Percentiles rank a stretch among this genome's conserved stretches.
Evolutionary conservation across 1,284 basidiomycete genomes (phyloP).

Genomic region (Malassezia obtusa): DNA sequence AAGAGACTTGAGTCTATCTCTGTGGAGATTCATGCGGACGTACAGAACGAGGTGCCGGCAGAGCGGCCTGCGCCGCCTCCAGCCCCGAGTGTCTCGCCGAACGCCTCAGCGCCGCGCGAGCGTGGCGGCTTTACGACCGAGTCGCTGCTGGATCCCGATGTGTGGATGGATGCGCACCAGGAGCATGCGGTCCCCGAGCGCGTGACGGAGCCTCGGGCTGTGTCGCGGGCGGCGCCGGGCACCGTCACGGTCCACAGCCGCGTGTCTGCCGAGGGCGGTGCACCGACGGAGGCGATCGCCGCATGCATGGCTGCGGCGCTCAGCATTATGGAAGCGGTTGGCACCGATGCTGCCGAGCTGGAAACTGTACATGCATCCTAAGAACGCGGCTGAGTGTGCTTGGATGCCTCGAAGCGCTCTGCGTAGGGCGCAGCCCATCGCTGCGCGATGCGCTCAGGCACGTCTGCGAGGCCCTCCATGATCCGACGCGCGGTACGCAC

Average conservation of each 20-base stretch:
- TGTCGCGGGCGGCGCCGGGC: too few relatives aligned
- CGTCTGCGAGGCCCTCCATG: conserved; percentile 26
- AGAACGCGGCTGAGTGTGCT: background rate
- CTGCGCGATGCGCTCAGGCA: conserved; percentile 11
- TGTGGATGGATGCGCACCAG: background rate
- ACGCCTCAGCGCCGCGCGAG: background rate
- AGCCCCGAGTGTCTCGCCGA: too few relatives aligned
- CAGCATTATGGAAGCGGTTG: background rate
- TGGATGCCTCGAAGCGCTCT: background rate
- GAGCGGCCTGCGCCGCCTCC: background rate
- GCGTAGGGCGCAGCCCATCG: background rate
- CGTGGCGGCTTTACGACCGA: conserved; percentile 7
- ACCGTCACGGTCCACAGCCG: background rate
- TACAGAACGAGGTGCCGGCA: background rate
- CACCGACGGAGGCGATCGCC: conserved; percentile 8
- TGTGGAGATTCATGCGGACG: background rate
- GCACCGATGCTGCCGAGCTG: background rate
- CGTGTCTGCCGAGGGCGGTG: background rate
- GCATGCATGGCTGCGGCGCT: conserved; percentile 7
- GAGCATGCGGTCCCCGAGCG: too few relatives aligned
- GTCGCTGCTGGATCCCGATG: conserved; percentile 7
- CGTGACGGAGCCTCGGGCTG: too few relatives aligned
- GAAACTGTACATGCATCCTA: background rate
- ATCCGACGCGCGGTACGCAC: conserved; percentile 35
- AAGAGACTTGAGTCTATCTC: background rate